These are phyloP conservation scores for Evansstolkia leycettana DNA, from an alignment of 495 filamentous ascomycete genomes.

Conservation along the genomic window DNA sequence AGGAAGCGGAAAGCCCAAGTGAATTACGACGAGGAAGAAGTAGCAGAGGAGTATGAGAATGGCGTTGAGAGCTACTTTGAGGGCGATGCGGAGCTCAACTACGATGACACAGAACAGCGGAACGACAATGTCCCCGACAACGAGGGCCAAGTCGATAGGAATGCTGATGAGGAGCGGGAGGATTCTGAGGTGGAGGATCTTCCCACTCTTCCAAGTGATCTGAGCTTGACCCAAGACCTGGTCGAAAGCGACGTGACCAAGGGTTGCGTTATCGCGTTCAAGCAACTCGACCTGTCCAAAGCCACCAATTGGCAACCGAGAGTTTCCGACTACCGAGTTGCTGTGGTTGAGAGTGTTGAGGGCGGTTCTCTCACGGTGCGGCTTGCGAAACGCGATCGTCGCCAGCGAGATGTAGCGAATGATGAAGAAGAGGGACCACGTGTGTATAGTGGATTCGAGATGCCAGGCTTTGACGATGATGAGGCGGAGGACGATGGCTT, in stretches of 20 bases:
- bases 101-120: slow-evolving; percentile 31
- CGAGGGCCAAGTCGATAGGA: slow-evolving; percentile 1
- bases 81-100: slow-evolving; percentile 35
- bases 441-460: slow-evolving; percentile 53
- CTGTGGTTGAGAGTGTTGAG: slow-evolving; percentile 42
- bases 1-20: slow-evolving; percentile 40
- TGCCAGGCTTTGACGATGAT: slow-evolving; percentile 44
- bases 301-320: slow-evolving; percentile 68
- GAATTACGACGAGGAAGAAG: not conserved
- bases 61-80: slow-evolving; percentile 15
- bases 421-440: slow-evolving; percentile 45
- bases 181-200: slow-evolving; percentile 38
- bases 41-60: slow-evolving; percentile 6
- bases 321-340: slow-evolving; percentile 54
- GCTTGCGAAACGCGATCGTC: slow-evolving; percentile 59
- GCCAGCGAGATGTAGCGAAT: slow-evolving; percentile 31
- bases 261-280: slow-evolving; percentile 71
- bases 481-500: slow-evolving; percentile 43
- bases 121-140: slow-evolving; percentile 6
- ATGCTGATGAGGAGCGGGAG: slow-evolving; percentile 2
- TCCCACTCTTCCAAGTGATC: slow-evolving; percentile 53
- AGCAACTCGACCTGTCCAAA: slow-evolving; percentile 59
- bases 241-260: slow-evolving; percentile 35
- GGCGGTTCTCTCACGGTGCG: slow-evolving; percentile 41
- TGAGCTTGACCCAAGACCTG: slow-evolving; percentile 41